Base-by-base conservation (phyloP, 768 basidiomycete species). In the Cyathus striatus region DNA sequence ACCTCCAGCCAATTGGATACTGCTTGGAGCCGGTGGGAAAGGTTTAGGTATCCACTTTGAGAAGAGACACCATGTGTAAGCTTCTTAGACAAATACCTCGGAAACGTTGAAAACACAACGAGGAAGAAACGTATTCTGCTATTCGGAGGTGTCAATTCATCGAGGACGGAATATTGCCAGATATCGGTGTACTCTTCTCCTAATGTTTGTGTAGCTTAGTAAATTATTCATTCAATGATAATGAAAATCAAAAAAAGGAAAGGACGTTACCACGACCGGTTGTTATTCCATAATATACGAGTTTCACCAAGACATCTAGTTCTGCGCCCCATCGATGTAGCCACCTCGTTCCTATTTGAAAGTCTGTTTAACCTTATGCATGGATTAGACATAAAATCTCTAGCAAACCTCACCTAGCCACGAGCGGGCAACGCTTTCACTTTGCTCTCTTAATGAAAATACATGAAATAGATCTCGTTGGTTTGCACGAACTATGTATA, bases 111-210 rank as follows among this genome's bases (percentile, higher is more conserved):
- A 18, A 86, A 64, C n/a, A 89, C 62, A 45, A 90, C 69, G 9
- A 89, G 68, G 2, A 72, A 69, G 13, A 70, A 58, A 17, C 84
- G 76, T 6, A 66, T 55, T 39, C 55, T 55, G 17, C 50, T 59
- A 12, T 79, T 67, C 2, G 80, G 83, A 17, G 71, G 72, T 21
- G 58, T 46, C 3, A 61, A 51, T 23, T 58, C 44, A 16, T 57
- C 64, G 22, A 59, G 62, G 2, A 66, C 56, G 9, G 82, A 78
- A 44, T 81, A 77, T 49, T 82, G 79, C 86, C 89, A 88, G 24
- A 86, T 81, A 53, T 86, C 84, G 1, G 88, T 90, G 53, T 93
- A 93, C 56, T 93, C 90, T 60, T 93, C 90, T n/a, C 90, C 90
- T 1, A 92, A 70, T 3, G 86, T 90, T 61, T 92, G 90, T 7